A percentile compares a stretch with the other conserved stretches of the same genome.
Conservation (phyloP, 2,329 filamentous ascomycete genomes). For the Aspergillus pseudotamarii region DNA sequence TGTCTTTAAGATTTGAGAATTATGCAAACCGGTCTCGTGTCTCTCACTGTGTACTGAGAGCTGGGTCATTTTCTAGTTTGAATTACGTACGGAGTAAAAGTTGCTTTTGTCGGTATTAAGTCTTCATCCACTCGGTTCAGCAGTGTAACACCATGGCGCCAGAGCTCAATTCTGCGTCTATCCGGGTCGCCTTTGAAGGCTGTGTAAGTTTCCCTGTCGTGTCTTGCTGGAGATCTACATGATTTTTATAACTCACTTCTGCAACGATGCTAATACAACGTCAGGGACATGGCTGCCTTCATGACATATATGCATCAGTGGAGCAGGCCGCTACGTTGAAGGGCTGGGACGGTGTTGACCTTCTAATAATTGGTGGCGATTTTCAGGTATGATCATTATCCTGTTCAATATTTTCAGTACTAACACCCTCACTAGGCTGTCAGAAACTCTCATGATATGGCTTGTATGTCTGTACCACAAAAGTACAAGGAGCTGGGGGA, state of each 20-base stretch:
- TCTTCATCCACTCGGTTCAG: background rate
- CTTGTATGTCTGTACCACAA: constrained; percentile 82
- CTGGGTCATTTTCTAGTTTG: background rate
- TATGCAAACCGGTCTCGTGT: background rate
- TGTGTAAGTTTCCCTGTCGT: constrained; percentile 63
- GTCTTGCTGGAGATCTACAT: background rate
- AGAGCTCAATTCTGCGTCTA: constrained; percentile 10
- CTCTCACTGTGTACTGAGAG: background rate
- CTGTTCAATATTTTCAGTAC: constrained; percentile 11
- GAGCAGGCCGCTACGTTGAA: constrained; percentile 68
- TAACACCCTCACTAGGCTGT: constrained; percentile 61
- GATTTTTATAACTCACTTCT: background rate
- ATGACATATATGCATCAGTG: constrained; percentile 87
- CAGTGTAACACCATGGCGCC: constrained; percentile 12
- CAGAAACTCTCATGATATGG: constrained; percentile 84
- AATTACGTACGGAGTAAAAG: too few species aligned
- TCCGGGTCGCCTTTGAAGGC: constrained; percentile 83
- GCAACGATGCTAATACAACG: constrained; percentile 13
- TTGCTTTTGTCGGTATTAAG: background rate
- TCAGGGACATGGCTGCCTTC: constrained; percentile 85
- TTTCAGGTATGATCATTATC: constrained; percentile 67
- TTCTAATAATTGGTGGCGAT: constrained; percentile 93
- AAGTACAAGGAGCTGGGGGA: constrained; percentile 90
- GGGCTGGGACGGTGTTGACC: constrained; percentile 79
- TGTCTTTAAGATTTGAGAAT: background rate